These are phyloP conservation scores for Quercus suber DNA, from an alignment of 306 rosid species.

Conservation along the genomic window DNA sequence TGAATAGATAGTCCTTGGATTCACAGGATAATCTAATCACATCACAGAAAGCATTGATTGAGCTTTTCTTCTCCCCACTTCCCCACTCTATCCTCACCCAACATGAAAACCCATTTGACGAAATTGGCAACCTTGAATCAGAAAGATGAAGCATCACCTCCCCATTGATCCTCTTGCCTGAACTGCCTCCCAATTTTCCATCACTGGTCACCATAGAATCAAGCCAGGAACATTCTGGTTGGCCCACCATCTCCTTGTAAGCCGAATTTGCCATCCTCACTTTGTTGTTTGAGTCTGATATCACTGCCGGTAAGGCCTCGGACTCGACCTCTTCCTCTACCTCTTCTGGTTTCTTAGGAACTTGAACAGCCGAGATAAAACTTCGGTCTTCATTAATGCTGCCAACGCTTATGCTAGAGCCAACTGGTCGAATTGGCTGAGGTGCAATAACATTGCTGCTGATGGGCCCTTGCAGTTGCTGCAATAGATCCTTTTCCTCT, in stretches of 20 bases:
- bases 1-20: conserved; percentile 68
- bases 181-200: conserved; percentile 28
- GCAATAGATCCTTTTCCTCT: conserved; percentile 63
- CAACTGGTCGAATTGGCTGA: conserved; percentile 73
- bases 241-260: conserved; percentile 85
- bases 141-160: conserved; percentile 57
- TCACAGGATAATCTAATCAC: conserved; percentile 59
- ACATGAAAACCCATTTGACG: conserved; percentile 76
- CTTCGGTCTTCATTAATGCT: conserved; percentile 42
- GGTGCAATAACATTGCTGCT: conserved; percentile 55
- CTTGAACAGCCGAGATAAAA: not conserved
- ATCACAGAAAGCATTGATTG: conserved; percentile 68
- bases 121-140: conserved; percentile 43
- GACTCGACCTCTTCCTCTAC: conserved; percentile 68
- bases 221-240: conserved; percentile 87
- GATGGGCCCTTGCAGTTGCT: conserved; percentile 47
- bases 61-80: conserved; percentile 33
- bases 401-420: conserved; percentile 68
- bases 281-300: conserved; percentile 78
- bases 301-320: conserved; percentile 61
- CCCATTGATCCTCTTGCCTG: conserved; percentile 75
- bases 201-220: conserved; percentile 45
- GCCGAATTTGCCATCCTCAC: conserved; percentile 84
- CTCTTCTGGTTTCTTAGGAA: conserved; percentile 44
- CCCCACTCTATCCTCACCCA: conserved; percentile 95